These are phyloP conservation scores for Hemisphaericaspora lyxosophila DNA, from an alignment of 1,139 yeast species.

Conservation along the genomic window DNA sequence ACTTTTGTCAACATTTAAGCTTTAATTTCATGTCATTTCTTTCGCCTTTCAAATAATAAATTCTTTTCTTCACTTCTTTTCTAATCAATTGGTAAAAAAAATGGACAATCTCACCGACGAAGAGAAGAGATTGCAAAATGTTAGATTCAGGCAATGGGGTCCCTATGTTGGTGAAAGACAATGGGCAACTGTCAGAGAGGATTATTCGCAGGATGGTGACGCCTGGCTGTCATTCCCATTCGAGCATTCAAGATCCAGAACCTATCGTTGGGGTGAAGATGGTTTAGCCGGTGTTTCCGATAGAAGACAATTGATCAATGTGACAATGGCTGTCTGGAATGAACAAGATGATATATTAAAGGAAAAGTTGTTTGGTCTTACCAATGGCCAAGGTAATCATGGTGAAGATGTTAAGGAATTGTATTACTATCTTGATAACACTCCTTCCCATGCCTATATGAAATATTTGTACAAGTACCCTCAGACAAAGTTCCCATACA, in stretches of 20 bases:
- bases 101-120: constrained; percentile 47
- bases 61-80: constrained; percentile 1
- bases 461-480: constrained; percentile 93
- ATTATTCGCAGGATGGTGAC: constrained; percentile 82
- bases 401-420: constrained; percentile 93
- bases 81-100: neutral
- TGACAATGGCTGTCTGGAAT: constrained; percentile 88
- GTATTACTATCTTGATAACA: constrained; percentile 83
- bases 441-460: constrained; percentile 93
- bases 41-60: neutral
- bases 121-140: constrained; percentile 63
- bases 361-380: constrained; percentile 85
- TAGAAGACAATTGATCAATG: constrained; percentile 74
- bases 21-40: neutral
- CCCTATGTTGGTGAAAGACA: constrained; percentile 88
- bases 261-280: constrained; percentile 96
- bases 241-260: constrained; percentile 79
- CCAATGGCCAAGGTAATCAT: constrained; percentile 93
- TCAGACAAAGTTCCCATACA: constrained; percentile 78
- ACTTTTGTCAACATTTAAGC: too few relatives aligned
- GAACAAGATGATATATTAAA: constrained; percentile 83
- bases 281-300: constrained; percentile 93
- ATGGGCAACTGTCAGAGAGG: constrained; percentile 96
- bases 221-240: constrained; percentile 94
- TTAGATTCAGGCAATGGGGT: constrained; percentile 90